phyloP scores from a whole-genome alignment of 2,329 filamentous ascomycete genomes.

The Fusarium pseudocircinatum region DNA sequence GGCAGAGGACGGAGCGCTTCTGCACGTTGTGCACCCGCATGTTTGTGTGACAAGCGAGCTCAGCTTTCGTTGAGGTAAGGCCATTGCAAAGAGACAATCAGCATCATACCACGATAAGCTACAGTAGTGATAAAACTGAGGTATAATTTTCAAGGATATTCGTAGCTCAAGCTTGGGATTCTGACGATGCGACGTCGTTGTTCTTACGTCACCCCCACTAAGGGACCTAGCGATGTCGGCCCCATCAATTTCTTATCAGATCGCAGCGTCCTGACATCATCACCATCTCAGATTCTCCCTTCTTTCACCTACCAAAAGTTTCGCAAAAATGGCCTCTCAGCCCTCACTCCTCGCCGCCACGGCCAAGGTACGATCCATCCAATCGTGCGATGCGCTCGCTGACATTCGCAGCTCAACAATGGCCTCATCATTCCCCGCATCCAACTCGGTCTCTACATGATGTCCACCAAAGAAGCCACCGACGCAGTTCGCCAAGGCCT shows the following conservation, averaged over 20 bases:
- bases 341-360: constrained; percentile 36
- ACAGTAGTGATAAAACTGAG: background rate
- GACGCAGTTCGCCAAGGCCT: constrained; percentile 67
- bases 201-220: constrained; percentile 15
- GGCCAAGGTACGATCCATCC: constrained; percentile 22
- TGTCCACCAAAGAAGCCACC: constrained; percentile 68
- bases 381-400: background rate
- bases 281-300: background rate
- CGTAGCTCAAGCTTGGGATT: accelerated
- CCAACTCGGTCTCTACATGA: constrained; percentile 79
- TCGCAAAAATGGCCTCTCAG: constrained; percentile 30
- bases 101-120: background rate
- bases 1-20: background rate
- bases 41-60: background rate
- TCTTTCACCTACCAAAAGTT: background rate
- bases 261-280: constrained; percentile 11
- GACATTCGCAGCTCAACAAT: constrained; percentile 64
- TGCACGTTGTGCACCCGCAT: background rate
- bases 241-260: constrained; percentile 14
- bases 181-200: background rate
- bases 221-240: constrained; percentile 13
- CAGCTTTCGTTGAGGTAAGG: accelerated
- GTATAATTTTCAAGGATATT: background rate
- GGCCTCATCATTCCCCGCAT: constrained; percentile 74
- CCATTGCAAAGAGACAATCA: background rate